These are phyloP conservation scores for Cyclostephanos invisitatus DNA, from an alignment of 108 stramenopile genomes.

Conservation along the genomic window DNA sequence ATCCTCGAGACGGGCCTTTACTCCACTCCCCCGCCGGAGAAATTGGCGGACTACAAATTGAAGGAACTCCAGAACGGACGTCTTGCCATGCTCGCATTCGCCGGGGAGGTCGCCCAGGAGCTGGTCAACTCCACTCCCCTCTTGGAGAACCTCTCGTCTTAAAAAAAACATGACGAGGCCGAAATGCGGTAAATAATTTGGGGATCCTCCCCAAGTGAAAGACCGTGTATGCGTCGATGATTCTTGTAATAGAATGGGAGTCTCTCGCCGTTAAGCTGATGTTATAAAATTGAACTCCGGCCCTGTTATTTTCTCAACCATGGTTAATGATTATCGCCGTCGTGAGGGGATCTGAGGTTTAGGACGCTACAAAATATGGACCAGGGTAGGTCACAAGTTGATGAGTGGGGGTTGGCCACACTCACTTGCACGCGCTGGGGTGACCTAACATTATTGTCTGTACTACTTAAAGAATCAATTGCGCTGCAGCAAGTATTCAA, in stretches of 20 bases:
- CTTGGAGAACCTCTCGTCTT: constrained; percentile 43
- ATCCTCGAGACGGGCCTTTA: constrained; percentile 50
- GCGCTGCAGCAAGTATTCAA: constrained; percentile 8
- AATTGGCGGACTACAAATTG: constrained; percentile 50
- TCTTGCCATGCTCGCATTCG: constrained; percentile 82
- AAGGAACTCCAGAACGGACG: constrained; percentile 74
- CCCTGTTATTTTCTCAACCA: background rate
- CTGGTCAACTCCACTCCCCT: constrained; percentile 47
- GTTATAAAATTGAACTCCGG: background rate
- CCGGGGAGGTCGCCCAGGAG: constrained; percentile 72
- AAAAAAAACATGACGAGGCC: constrained; percentile 4
- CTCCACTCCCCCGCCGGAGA: constrained; percentile 35
- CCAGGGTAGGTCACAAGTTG: constrained; percentile 10
- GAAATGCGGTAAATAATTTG: constrained; percentile 5
- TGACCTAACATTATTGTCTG: constrained; percentile 27
- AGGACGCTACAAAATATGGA: constrained; percentile 6
- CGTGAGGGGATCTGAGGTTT: constrained; percentile 6
- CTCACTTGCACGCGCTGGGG: constrained; percentile 26
- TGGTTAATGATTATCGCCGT: background rate
- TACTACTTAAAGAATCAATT: constrained; percentile 35
- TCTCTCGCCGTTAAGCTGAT: background rate
- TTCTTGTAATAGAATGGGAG: background rate
- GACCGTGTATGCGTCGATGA: background rate
- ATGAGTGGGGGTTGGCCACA: constrained; percentile 16
- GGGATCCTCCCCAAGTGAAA: background rate